Evolutionary conservation across 768 basidiomycete species (phyloP).

Genomic region (Coprinellus micaceus): DNA sequence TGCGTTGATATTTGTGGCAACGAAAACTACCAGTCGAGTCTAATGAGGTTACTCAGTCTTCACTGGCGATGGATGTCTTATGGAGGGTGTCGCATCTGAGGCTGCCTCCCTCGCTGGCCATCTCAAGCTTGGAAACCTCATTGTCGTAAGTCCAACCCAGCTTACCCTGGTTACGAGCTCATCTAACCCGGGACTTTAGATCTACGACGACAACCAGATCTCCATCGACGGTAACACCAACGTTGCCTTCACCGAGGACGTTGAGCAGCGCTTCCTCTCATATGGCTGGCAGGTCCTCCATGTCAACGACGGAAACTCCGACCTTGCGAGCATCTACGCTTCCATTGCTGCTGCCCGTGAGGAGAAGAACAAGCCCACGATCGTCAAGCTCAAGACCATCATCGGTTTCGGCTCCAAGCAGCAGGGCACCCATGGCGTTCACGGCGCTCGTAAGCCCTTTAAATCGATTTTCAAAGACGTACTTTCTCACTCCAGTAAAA

Average conservation of each 20-base stretch:
- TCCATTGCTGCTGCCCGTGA: slow-evolving; percentile 76
- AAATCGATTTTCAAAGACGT: not conserved
- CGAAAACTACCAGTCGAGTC: slow-evolving; percentile 1
- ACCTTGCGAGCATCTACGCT: slow-evolving; percentile 70
- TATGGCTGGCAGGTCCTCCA: slow-evolving; percentile 94
- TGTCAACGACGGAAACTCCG: slow-evolving; percentile 76
- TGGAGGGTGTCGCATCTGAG: slow-evolving; percentile 95
- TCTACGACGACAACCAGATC: slow-evolving; percentile 98
- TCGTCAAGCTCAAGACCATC: slow-evolving; percentile 83
- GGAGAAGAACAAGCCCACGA: slow-evolving; percentile 79
- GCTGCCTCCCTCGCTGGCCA: slow-evolving; percentile 92
- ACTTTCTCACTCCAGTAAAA: slow-evolving; percentile 6
- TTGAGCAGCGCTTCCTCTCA: slow-evolving; percentile 79
- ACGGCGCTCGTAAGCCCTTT: slow-evolving; percentile 78
- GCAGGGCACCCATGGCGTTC: slow-evolving; percentile 92
- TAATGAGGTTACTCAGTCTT: slow-evolving; percentile 52
- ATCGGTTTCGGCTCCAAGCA: slow-evolving; percentile 93
- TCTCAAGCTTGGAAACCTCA: slow-evolving; percentile 87
- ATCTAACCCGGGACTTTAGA: slow-evolving; percentile 34
- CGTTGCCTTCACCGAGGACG: slow-evolving; percentile 92
- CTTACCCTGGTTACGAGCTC: not conserved
- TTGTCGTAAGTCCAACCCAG: slow-evolving; percentile 58
- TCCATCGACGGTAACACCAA: slow-evolving; percentile 94
- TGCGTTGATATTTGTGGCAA: slow-evolving; percentile 24
- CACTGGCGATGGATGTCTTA: slow-evolving; percentile 92